phyloP scores from a whole-genome alignment of 2,329 filamentous ascomycete genomes.

The Botryotinia globosa region DNA sequence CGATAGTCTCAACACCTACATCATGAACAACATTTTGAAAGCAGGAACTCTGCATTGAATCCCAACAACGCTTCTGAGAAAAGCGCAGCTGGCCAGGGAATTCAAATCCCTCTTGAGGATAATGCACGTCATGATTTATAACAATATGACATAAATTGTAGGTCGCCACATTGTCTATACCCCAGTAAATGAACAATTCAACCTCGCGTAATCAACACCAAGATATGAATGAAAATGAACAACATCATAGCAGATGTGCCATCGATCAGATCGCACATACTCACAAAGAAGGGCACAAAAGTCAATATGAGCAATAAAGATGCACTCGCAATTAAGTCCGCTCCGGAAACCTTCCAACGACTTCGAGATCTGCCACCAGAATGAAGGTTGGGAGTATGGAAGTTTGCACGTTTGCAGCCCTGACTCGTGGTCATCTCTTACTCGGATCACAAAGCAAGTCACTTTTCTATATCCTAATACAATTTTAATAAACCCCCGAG shows the following conservation, averaged over 20 bases:
- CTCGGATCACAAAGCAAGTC: not conserved
- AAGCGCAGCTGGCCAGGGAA: not conserved
- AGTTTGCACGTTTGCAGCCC: not conserved
- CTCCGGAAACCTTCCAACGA: not conserved
- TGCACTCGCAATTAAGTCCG: not conserved
- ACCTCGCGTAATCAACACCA: not conserved
- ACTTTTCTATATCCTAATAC: not conserved
- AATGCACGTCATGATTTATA: not conserved
- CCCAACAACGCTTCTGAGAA: not conserved
- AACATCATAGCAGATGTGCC: not conserved
- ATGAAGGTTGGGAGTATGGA: conserved; percentile 3
- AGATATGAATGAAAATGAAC: not conserved
- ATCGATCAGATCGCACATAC: not conserved
- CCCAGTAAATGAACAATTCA: not conserved
- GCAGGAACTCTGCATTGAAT: not conserved
- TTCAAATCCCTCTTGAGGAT: not conserved
- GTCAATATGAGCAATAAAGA: not conserved
- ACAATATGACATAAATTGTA: not conserved
- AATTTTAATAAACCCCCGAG: not conserved
- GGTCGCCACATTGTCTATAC: not conserved
- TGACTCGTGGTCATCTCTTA: not conserved
- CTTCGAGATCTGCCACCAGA: not conserved
- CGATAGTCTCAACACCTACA: not conserved
- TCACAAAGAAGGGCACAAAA: no score
- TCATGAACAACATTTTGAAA: not conserved